Conservation (phyloP, 768 basidiomycete species). For the Psilocybe tampanensis region DNA sequence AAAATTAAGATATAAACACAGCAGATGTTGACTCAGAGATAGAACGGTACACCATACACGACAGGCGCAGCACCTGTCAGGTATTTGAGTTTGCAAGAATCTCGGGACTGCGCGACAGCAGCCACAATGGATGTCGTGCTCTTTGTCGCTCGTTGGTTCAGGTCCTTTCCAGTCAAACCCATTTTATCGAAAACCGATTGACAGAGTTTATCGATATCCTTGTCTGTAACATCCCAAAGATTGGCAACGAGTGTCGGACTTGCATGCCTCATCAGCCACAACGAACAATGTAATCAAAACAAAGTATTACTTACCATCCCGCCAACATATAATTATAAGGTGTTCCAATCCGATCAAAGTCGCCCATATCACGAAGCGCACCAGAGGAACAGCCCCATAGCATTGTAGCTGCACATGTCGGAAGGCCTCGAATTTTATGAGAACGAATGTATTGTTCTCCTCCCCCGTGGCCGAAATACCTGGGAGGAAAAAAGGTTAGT, state of each 20-base stretch:
- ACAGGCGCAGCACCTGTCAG: conserved; percentile 95
- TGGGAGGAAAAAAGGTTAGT: conserved; percentile 29
- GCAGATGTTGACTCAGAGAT: conserved; percentile 41
- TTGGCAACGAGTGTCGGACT: conserved; percentile 94
- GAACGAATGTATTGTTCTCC: conserved; percentile 94
- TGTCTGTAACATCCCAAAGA: conserved; percentile 98
- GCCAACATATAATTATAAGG: conserved; percentile 96
- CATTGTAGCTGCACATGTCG: conserved; percentile 91
- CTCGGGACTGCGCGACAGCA: conserved; percentile 81
- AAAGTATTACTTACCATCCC: conserved; percentile 74
- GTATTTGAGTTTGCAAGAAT: conserved; percentile 87
- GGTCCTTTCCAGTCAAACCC: conserved; percentile 43
- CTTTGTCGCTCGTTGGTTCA: conserved; percentile 22
- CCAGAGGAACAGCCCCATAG: conserved; percentile 99
- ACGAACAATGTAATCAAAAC: background rate
- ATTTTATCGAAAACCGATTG: conserved; percentile 80
- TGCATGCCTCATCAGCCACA: conserved; percentile 1
- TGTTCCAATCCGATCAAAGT: conserved; percentile 90
- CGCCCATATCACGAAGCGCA: conserved; percentile 84
- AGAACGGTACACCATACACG: conserved; percentile 95
- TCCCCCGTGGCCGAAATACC: conserved; percentile 97
- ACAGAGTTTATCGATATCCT: conserved; percentile 94
- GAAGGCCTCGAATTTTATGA: conserved; percentile 79
- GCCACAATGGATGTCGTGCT: conserved; percentile 52
- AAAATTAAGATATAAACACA: conserved; percentile 2